Evolutionary conservation across 805 yeast species (phyloP).

Genomic region (Phaffomyces opuntiae): DNA sequence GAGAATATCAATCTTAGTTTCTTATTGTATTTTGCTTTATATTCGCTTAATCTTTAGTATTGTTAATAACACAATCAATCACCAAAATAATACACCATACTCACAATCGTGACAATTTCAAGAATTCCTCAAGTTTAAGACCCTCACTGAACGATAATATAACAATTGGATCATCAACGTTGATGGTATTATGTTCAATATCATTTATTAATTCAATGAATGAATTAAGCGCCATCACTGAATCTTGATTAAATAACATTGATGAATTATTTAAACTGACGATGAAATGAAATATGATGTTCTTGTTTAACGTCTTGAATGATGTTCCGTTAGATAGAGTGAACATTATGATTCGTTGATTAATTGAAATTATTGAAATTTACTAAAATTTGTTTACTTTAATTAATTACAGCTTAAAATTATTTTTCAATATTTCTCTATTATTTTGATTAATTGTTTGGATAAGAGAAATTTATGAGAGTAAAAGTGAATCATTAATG

Average conservation of each 20-base stretch:
- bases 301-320: constrained; percentile 1
- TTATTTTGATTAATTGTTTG: no score
- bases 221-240: background rate
- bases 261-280: background rate
- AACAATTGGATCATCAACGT: background rate
- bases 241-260: background rate
- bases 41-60: no score
- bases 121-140: background rate
- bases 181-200: no score
- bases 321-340: constrained; percentile 3
- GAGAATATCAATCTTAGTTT: background rate
- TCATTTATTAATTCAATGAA: no score
- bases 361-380: no score
- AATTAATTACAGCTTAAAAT: no score
- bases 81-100: background rate
- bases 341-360: background rate
- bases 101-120: constrained; percentile 1
- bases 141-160: background rate
- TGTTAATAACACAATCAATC: background rate
- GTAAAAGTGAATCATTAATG: no score
- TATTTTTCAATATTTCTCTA: no score
- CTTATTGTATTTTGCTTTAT: background rate
- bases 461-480: no score
- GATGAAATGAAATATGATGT: background rate
- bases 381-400: no score